Base-by-base conservation (phyloP, 352 stramenopile species). In the Phytophthora multivora region DNA sequence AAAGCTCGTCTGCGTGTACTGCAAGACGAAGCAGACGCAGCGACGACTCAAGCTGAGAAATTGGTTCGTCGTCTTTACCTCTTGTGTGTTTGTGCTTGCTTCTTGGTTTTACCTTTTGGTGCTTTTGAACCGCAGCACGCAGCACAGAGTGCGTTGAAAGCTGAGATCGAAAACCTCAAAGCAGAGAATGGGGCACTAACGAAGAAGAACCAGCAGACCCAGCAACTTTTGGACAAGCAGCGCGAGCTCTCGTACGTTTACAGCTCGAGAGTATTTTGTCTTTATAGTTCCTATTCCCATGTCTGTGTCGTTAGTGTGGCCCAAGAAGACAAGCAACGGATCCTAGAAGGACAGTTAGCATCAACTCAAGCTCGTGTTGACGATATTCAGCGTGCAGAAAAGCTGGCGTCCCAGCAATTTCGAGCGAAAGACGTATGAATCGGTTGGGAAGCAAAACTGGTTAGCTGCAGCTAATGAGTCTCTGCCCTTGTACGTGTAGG, bases 141-240 rank as follows among this genome's bases (percentile, higher is more conserved):
- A 12, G 55, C 68, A 0, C 70, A 88, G 16, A 46, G 51, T 5
- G 49, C 67, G 2, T 47, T 82, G 43, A 78, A 79, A 38, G 30
- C 41, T 1, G 67, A 82, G 41, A 61, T 89, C 3, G 82, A 91
- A 7, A 72, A 75, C 6, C 59, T 89, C 16, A 78, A 71, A 28
- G 48, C 53, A 0, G 78, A 94, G 23, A 88, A 79, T 46, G 26
- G 60, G n/a, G 28, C 59, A 11, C 46, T 86, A 9, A 57, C 41
- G 15, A 90, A 91, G 55, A 90, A 92, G 46, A 61, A 62, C 1
- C 77, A 88, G 56, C 83, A 92, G 25, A 86, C 78, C 1, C 71
- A 90, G 30, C 75, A 83, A 31, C 55, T 94, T 11, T 61, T 94
- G 19, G 82, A 91, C 46, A 94, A 94, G 39, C 85, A 94, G 39